Base-by-base conservation (phyloP, 306 rosid genomes). In the Malus domestica region DNA sequence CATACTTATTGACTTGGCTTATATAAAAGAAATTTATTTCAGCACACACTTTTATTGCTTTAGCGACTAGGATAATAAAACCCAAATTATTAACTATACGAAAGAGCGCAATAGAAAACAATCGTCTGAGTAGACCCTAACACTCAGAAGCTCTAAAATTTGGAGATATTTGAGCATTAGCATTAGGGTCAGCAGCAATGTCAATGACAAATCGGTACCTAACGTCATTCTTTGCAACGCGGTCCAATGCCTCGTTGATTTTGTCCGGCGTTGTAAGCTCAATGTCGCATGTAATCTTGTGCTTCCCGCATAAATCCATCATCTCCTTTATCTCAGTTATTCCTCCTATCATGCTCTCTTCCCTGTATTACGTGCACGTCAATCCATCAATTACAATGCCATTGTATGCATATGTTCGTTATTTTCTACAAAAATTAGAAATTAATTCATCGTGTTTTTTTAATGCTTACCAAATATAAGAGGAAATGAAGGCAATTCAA, bases 161-260 rank as follows among this genome's bases (percentile, higher is more conserved):
- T 25, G 59, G 44, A 60, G 27, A 10, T 29, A 22, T 16, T 25
- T 6, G 18, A 59, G 1, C 52, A 38, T 11, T 32, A 35, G 22
- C 38, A 3, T 46, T 19, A 33, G 76, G 40, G 40, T 35, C 15
- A 42, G 22, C 72, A 8, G 86, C 88, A 71, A 91, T 79, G 83
- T 89, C 94, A 23, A 89, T 83, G 72, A 91, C 92, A 59, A 91
- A 91, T 64, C 97, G 92, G 70, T 89, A 89, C 27, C 87, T 88
- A 1, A 91, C 90, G 67, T 91, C 90, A 45, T 85, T 86, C 74
- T 80, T 84, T 18, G 63, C 72, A 16, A 91, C 86, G 1, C 97
- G 88, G 1, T 80, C 74, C 30, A 91, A 3, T 5, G 94, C 92
- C 23, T 86, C 79, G 70, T 88, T 88, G 64, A 91, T 87, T 25